Evolutionary conservation across 352 stramenopile species (phyloP), one percentile per base, ranked within the genome.

Genomic region (Blastocystis sp.): DNA sequence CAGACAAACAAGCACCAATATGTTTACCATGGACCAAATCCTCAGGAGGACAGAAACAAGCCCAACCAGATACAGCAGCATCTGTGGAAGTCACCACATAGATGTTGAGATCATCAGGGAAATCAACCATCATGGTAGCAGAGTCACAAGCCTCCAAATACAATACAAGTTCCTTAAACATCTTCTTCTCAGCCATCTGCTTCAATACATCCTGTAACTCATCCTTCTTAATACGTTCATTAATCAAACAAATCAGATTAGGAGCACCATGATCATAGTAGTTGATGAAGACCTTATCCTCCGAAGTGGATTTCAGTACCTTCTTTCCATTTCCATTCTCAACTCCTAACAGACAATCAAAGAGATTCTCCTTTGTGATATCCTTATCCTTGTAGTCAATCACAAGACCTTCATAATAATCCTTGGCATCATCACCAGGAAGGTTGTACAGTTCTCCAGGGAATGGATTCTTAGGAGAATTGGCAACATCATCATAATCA

Each of bases 101-200:
- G 59, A 74, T 77, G 49, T 58, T 54, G 19, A 87, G 29, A 9
- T 75, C 35, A 12, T 77, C 24, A 54, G 77, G 56, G 21, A 87
- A 57, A n/a, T 49, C 32, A 21, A 49, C 11, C 56, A 29, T 54
- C 77, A 87, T 87, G 12, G 77, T 46, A 21, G 21, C 77, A 11
- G 77, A 87, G 3, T 87, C 39, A 46, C 77, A 87, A 46, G 77
- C 77, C 65, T 87, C 77, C 39, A 87, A 21, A 51, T 77, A 87
- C 21, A 52, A 87, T 0, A 87, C 77, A 32, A 77, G 49, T 27
- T 77, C 32, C 12, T 51, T 69, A 46, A 74, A 87, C 56, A 87
- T 87, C 35, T 87, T 75, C 42, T 87, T 78, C 21, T 87, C 57
- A 39, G 71, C 19, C 54, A 77, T 74, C 27, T 54, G 24, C 2